Conservation (phyloP, 176 grass and related monocot species). For the Carex scoparia region DNA sequence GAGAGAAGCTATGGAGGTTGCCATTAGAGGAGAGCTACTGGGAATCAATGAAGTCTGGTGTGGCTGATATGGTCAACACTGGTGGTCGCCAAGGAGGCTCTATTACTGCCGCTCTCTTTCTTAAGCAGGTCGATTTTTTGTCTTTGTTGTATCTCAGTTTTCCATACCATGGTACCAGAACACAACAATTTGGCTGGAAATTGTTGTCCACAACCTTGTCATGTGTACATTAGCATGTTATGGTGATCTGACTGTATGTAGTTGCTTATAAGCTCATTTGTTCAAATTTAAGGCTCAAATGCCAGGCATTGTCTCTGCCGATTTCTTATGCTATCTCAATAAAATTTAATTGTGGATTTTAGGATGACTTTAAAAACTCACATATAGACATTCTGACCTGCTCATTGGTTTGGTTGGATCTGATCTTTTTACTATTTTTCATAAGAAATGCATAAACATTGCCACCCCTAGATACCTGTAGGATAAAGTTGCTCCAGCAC, state of each 20-base stretch:
- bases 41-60: constrained; percentile 90
- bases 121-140: constrained; percentile 67
- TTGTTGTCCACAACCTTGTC: background rate
- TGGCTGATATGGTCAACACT: constrained; percentile 95
- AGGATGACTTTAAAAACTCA: background rate
- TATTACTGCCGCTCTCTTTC: constrained; percentile 82
- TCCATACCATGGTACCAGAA: background rate
- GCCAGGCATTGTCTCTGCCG: too few relatives aligned
- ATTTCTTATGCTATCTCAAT: background rate
- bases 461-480: background rate
- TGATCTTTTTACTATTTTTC: background rate
- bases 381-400: background rate
- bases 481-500: background rate
- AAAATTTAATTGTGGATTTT: background rate
- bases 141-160: background rate
- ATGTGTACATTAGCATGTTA: background rate
- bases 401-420: background rate
- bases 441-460: background rate
- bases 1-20: constrained; percentile 94
- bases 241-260: background rate
- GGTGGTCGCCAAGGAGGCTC: constrained; percentile 79
- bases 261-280: background rate
- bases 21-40: constrained; percentile 93
- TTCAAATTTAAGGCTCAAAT: background rate
- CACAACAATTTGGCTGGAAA: background rate